A percentile compares a stretch with the other conserved stretches of the same genome.
phyloP scores from a whole-genome alignment of 495 filamentous ascomycete genomes.

The Tuber umbilicatum region DNA sequence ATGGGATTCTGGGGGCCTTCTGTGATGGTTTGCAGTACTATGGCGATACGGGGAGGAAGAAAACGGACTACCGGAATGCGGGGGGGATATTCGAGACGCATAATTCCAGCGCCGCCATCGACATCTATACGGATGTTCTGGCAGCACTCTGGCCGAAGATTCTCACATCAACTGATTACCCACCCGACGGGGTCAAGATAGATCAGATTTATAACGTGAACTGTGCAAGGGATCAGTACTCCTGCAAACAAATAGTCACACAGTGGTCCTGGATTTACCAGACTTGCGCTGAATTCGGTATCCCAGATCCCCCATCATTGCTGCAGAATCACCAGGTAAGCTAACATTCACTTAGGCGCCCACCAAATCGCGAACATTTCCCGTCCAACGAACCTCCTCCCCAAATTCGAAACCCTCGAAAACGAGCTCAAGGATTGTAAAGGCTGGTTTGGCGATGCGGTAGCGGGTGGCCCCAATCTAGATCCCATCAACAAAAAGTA shows the following conservation, averaged over 20 bases:
- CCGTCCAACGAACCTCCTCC: slow-evolving; percentile 22
- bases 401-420: slow-evolving; percentile 25
- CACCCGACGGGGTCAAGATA: slow-evolving; percentile 2
- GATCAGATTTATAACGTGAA: background rate
- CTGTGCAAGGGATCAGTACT: background rate
- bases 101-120: slow-evolving; percentile 4
- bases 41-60: background rate
- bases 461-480: slow-evolving; percentile 23
- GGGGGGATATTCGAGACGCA: slow-evolving; percentile 13
- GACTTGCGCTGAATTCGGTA: background rate
- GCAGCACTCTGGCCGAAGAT: slow-evolving; percentile 10
- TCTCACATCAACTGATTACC: slow-evolving; percentile 6
- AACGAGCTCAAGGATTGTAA: slow-evolving; percentile 22
- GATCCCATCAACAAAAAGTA: slow-evolving; percentile 31
- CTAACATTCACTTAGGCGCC: slow-evolving; percentile 12
- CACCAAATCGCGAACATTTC: slow-evolving; percentile 21
- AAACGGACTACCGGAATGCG: background rate
- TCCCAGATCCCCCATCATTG: background rate
- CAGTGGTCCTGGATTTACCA: slow-evolving; percentile 26
- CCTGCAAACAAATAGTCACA: slow-evolving; percentile 3
- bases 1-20: slow-evolving; percentile 11
- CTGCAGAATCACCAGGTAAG: background rate
- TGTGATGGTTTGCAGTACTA: slow-evolving; percentile 18
- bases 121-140: slow-evolving; percentile 8
- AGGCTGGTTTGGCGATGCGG: slow-evolving; percentile 12